Base-by-base conservation (phyloP, 2,329 filamentous ascomycete species). In the Aspergillus puulaauensis region DNA sequence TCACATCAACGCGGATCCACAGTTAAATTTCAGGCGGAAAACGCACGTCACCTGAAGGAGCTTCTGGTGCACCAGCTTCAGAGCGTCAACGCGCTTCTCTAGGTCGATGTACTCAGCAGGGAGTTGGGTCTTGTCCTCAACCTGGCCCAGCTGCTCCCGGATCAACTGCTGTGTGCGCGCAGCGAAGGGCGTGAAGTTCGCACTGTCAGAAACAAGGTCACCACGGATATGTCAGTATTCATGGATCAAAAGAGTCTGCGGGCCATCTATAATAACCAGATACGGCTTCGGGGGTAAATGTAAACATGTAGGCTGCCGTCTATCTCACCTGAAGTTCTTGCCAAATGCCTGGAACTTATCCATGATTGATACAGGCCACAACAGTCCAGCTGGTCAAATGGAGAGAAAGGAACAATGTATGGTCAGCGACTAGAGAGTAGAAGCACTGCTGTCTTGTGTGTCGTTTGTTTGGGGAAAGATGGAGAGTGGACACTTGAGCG, bases 91-190 rank as follows among this genome's bases (percentile, higher is more conserved):
- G 66, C 93, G 89, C 85, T 97, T 97, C 86, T 99, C 95, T 61
- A 99, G 89, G 78, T 98, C 93, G 74, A 97, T 90, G 79, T 99
- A 99, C 79, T 98, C 95, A 67, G 93, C 89, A 46, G 95, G 95
- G 44, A 99, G 90, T 80, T 98, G 90, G 63, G 95, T 99, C 91
- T 95, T 97, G 77, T 98, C 95, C 65, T 96, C 93, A 61, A 87
- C 91, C 78, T 96, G 91, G 52, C 95, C 95, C 61, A 98, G 86
- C 80, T 97, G 93, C 80, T 99, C 95, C 83, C 96, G 97, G 75
- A 96, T 91, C 82, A 93, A 96, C 81, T 99, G 95, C 77, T 96
- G 91, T 57, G 92, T 97, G 72, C 93, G 90, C 71, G 91, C 90
- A 64, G 93, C 92, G 75, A 96, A 96, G 37, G 95, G 95, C 65